Evolutionary conservation across 371 early-diverging fungal species (phyloP).

Genomic region (Mortierella sp.): DNA sequence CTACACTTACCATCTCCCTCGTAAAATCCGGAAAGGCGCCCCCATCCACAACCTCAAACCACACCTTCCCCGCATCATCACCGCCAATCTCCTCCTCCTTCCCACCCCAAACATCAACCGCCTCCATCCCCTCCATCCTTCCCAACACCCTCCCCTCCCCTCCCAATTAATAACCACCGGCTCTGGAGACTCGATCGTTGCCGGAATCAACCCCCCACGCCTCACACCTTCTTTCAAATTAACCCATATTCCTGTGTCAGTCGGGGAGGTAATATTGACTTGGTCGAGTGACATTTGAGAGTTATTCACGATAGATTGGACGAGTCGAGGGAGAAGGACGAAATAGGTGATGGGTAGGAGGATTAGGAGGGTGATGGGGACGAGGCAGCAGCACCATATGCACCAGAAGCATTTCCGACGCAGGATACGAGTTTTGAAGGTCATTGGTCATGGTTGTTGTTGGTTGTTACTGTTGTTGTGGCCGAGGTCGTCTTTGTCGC

Average conservation of each 20-base stretch:
- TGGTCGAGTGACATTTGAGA: constrained; percentile 59
- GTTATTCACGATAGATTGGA: constrained; percentile 65
- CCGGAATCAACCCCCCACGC: constrained; percentile 69
- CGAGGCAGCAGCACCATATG: not conserved
- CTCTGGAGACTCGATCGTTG: constrained; percentile 61
- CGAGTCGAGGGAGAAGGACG: constrained; percentile 72
- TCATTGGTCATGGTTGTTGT: not conserved
- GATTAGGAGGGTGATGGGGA: constrained; percentile 60
- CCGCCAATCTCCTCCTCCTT: not conserved
- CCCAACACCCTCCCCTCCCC: constrained; percentile 64
- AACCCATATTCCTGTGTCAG: constrained; percentile 62
- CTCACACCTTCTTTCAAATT: constrained; percentile 61
- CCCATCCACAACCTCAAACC: not conserved
- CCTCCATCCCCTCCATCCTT: constrained; percentile 40
- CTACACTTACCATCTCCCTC: constrained; percentile 6
- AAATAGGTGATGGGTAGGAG: constrained; percentile 61
- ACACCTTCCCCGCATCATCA: not conserved
- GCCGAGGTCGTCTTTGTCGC: not conserved
- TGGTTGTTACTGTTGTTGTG: not conserved
- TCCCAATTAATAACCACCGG: constrained; percentile 64
- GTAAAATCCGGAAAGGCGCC: not conserved
- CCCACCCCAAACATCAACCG: not conserved
- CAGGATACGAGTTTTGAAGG: not conserved
- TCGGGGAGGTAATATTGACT: constrained; percentile 64
- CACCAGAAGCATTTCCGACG: not conserved